phyloP scores from a whole-genome alignment of 2,329 filamentous ascomycete species.

The Stagonosporopsis vannaccii region DNA sequence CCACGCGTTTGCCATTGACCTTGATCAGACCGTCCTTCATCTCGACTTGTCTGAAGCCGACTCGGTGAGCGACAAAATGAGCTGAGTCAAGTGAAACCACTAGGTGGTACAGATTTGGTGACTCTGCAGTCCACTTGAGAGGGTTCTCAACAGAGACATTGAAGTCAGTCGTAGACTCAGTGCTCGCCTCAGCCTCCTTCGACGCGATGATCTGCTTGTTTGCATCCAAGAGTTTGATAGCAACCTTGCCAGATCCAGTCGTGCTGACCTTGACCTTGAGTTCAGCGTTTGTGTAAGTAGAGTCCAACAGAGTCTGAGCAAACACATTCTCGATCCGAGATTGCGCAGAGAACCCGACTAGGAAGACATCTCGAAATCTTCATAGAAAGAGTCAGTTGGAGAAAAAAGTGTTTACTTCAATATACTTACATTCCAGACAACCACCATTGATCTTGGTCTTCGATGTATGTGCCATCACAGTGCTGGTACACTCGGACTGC shows the following conservation, averaged over 20 bases:
- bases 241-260: constrained; percentile 52
- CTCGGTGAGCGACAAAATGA: constrained; percentile 59
- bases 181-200: constrained; percentile 21
- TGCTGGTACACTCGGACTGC: constrained; percentile 74
- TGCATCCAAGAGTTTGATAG: constrained; percentile 56
- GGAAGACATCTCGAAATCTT: constrained; percentile 72
- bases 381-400: constrained; percentile 39
- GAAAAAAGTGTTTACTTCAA: neutral
- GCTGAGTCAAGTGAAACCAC: constrained; percentile 52
- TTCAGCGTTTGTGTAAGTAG: constrained; percentile 58
- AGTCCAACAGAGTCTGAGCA: constrained; percentile 62
- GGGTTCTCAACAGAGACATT: constrained; percentile 60
- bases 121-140: constrained; percentile 73
- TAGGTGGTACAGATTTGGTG: constrained; percentile 66
- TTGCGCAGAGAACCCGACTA: constrained; percentile 63
- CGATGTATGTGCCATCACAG: constrained; percentile 73
- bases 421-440: constrained; percentile 59
- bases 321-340: constrained; percentile 65
- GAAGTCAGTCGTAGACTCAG: constrained; percentile 31
- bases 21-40: constrained; percentile 66
- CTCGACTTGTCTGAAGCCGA: constrained; percentile 72
- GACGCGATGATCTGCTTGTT: constrained; percentile 36
- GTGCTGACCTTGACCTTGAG: constrained; percentile 57
- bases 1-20: constrained; percentile 69
- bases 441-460: constrained; percentile 75